Evolutionary conservation across 1,284 basidiomycete species (phyloP).

Genomic region (Flammula alnicola): DNA sequence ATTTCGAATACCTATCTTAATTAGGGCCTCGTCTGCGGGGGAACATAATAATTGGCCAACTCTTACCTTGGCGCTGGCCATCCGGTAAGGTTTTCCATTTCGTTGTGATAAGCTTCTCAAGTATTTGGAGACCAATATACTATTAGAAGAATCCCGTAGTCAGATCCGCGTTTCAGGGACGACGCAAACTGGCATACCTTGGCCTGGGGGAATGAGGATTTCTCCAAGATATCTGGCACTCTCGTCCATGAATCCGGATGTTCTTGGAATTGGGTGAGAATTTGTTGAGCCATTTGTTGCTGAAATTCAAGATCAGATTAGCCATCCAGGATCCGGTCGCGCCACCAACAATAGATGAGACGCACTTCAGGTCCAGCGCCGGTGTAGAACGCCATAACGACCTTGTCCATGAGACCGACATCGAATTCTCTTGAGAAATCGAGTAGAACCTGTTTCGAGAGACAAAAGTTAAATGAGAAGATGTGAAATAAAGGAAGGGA

Average conservation of each 20-base stretch:
- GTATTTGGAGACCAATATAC: conserved; percentile 94
- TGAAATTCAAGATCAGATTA: conserved; percentile 41
- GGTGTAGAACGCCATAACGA: conserved; percentile 84
- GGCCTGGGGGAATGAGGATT: conserved; percentile 85
- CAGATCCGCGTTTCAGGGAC: conserved; percentile 7
- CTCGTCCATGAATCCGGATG: conserved; percentile 98
- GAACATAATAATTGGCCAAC: neutral
- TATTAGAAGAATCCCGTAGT: conserved; percentile 36
- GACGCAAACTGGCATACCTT: conserved; percentile 64
- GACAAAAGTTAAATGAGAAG: conserved; percentile 25
- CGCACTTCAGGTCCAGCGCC: conserved; percentile 78
- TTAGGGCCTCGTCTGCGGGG: neutral
- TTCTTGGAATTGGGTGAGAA: conserved; percentile 96
- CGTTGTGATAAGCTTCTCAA: conserved; percentile 93
- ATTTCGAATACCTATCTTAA: conserved; percentile 84
- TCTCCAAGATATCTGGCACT: conserved; percentile 93
- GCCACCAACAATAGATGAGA: conserved; percentile 22
- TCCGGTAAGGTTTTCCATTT: conserved; percentile 97
- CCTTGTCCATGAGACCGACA: conserved; percentile 83
- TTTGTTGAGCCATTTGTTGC: conserved; percentile 91
- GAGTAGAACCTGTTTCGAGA: conserved; percentile 67
- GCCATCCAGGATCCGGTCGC: conserved; percentile 21
- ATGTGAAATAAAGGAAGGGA: conserved; percentile 8
- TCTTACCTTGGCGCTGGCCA: conserved; percentile 86
- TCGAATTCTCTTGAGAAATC: conserved; percentile 90